Evolutionary conservation across 495 filamentous ascomycete genomes (phyloP), one percentile per base, ranked within the genome.

Genomic region (Clavariopsis aquatica): DNA sequence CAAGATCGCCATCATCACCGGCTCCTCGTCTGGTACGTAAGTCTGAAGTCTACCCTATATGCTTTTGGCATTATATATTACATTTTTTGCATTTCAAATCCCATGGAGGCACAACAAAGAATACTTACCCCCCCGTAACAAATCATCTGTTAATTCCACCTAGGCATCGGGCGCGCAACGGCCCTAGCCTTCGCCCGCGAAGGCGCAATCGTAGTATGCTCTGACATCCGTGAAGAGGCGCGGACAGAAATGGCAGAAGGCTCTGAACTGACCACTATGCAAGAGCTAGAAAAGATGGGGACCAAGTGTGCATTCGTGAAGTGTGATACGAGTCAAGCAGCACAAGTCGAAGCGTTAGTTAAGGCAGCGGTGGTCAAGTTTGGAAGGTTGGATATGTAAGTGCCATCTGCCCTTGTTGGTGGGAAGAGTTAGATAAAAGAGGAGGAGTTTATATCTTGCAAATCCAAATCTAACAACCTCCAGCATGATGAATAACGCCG

Each of bases 401-500:
- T 41, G 12, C 51, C 31, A n/a, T 19, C 23, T 52, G 23, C 12
- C n/a, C n/a, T 43, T 9, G 31, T 36, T 36, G 6, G 6, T 6
- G 38, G 5, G 38, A 8, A 46, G 19, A 43, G 38, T n/a, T n/a
- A n/a, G 31, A 34, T 34, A 34, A 12, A 34, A 34, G 31, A 34
- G 31, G 31, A 34, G 6, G 31, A 34, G n/a, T n/a, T n/a, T 34
- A 34, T 34, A 5, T 34, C 31, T 34, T 5, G 31, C 31, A 6
- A 43, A 43, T 3, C 47, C 6, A 4, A 23, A 17, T 23, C 47
- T 51, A 51, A 51, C 36, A 43, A 43, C 27, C 27, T n/a, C 4
- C n/a, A 81, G 78, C 22, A 69, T 86, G 65, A 77, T 82, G 56
- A 84, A 84, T 54, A 85, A 86, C 68, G 83, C 82, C 0, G 83